These are phyloP conservation scores for Miscanthus sacchariflorus DNA, from an alignment of 202 grass and related monocot species.

Conservation along the genomic window DNA sequence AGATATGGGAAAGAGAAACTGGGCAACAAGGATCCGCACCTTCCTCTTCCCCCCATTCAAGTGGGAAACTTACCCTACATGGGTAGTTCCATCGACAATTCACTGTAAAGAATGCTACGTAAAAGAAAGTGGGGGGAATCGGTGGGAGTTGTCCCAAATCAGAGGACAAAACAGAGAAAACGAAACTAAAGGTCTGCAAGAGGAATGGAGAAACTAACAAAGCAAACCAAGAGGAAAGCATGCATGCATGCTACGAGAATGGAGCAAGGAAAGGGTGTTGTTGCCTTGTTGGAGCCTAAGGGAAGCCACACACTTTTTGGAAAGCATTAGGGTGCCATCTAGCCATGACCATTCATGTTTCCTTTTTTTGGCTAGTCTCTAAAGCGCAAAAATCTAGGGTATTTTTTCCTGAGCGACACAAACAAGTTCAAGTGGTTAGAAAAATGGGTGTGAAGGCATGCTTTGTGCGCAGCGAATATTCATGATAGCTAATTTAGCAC, in stretches of 20 bases:
- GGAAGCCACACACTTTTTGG: slow-evolving; percentile 69
- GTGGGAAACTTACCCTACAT: slow-evolving; percentile 46
- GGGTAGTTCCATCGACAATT: slow-evolving; percentile 32
- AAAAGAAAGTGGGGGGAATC: neutral
- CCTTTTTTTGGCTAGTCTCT: slow-evolving; percentile 40
- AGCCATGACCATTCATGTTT: slow-evolving; percentile 44
- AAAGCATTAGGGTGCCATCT: slow-evolving; percentile 11
- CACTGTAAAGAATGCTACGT: neutral
- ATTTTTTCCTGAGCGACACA: neutral
- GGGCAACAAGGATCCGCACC: slow-evolving; percentile 26
- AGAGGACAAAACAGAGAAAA: neutral
- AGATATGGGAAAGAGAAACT: slow-evolving; percentile 50
- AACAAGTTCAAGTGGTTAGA: slow-evolving; percentile 14
- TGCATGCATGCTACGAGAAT: slow-evolving; percentile 37
- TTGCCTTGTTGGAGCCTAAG: slow-evolving; percentile 11
- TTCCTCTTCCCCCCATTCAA: slow-evolving; percentile 48
- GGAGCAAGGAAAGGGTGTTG: slow-evolving; percentile 15
- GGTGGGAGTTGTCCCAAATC: slow-evolving; percentile 9
- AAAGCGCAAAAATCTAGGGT: neutral
- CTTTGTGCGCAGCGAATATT: neutral
- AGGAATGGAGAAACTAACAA: slow-evolving; percentile 38
- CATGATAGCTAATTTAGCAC: slow-evolving; percentile 36
- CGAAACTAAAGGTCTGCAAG: neutral
- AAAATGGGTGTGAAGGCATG: neutral
- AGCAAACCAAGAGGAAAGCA: slow-evolving; percentile 42